These are phyloP conservation scores for Curvularia eragrostidis DNA, from an alignment of 2,329 filamentous ascomycete species.

Conservation along the genomic window DNA sequence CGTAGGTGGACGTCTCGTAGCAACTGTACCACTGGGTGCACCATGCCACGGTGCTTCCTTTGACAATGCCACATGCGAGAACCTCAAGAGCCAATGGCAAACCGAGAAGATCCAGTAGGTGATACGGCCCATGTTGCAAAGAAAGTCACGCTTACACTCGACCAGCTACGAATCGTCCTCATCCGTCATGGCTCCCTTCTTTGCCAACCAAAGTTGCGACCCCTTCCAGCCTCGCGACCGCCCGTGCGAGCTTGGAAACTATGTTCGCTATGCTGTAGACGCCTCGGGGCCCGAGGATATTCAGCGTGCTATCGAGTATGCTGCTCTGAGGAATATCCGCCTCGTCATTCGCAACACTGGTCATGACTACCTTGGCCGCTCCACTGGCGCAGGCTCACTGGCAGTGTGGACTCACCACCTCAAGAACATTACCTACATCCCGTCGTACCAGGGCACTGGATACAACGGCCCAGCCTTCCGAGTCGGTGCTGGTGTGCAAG, in stretches of 20 bases:
- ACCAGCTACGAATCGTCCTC: slow-evolving; percentile 29
- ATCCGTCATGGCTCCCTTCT: slow-evolving; percentile 35
- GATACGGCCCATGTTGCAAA: neutral
- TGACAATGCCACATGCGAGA: slow-evolving; percentile 22
- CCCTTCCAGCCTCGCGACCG: slow-evolving; percentile 25
- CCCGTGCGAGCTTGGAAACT: slow-evolving; percentile 33
- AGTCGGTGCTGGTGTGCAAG: slow-evolving; percentile 37
- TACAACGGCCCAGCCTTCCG: slow-evolving; percentile 32
- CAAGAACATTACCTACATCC: slow-evolving; percentile 28
- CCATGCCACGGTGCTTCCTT: slow-evolving; percentile 28
- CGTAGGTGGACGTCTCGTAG: slow-evolving; percentile 26
- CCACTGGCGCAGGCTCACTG: slow-evolving; percentile 23
- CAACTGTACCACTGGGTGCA: slow-evolving; percentile 31
- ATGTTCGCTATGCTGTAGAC: slow-evolving; percentile 31
- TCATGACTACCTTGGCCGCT: slow-evolving; percentile 38
- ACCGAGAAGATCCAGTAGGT: slow-evolving; percentile 25
- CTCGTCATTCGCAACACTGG: slow-evolving; percentile 41
- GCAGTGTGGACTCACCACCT: slow-evolving; percentile 31
- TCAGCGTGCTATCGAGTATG: slow-evolving; percentile 31
- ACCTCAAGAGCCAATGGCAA: slow-evolving; percentile 24
- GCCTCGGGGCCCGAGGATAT: slow-evolving; percentile 22
- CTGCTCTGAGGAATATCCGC: slow-evolving; percentile 32
- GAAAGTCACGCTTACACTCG: neutral
- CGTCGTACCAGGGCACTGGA: slow-evolving; percentile 11
- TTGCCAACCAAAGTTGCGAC: slow-evolving; percentile 35